These are phyloP conservation scores for Dryas integrifolia DNA, from an alignment of 331 rosid species.

Conservation along the genomic window DNA sequence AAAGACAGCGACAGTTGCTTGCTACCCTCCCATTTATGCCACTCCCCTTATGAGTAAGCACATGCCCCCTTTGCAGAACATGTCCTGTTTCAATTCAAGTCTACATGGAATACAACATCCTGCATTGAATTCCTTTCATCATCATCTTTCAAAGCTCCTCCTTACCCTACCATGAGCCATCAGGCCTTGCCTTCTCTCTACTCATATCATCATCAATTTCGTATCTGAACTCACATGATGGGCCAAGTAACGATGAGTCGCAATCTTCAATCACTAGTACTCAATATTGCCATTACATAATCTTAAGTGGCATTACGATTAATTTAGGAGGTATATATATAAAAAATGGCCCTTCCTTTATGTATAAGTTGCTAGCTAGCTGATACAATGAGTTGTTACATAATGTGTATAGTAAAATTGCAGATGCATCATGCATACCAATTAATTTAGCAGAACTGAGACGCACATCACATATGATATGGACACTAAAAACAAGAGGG, in stretches of 20 bases:
- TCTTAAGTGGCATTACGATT: too few species aligned
- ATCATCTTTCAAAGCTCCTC: too few species aligned
- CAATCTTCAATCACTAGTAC: constrained; percentile 40
- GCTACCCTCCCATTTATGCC: constrained; percentile 59
- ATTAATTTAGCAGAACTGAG: too few species aligned
- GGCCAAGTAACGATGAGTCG: constrained; percentile 44
- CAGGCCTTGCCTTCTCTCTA: too few species aligned
- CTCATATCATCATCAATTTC: constrained; percentile 28
- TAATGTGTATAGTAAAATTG: too few species aligned
- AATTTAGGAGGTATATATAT: too few species aligned
- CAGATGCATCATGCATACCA: too few species aligned
- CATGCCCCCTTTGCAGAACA: constrained; percentile 73
- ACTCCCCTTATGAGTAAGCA: constrained; percentile 62
- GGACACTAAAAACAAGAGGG: background rate
- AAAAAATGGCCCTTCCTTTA: too few species aligned
- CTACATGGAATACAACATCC: constrained; percentile 33
- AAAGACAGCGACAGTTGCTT: constrained; percentile 81
- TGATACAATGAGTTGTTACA: too few species aligned
- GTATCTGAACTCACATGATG: constrained; percentile 47
- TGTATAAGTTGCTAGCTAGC: too few species aligned
- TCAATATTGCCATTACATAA: background rate
- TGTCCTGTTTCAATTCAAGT: constrained; percentile 71
- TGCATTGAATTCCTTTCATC: background rate
- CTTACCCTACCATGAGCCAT: constrained; percentile 1
- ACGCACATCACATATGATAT: background rate